Percentiles rank a stretch among this genome's conserved stretches.
Conservation (phyloP, 495 filamentous ascomycete genomes). For the Pseudoneurospora amorphoporcata region DNA sequence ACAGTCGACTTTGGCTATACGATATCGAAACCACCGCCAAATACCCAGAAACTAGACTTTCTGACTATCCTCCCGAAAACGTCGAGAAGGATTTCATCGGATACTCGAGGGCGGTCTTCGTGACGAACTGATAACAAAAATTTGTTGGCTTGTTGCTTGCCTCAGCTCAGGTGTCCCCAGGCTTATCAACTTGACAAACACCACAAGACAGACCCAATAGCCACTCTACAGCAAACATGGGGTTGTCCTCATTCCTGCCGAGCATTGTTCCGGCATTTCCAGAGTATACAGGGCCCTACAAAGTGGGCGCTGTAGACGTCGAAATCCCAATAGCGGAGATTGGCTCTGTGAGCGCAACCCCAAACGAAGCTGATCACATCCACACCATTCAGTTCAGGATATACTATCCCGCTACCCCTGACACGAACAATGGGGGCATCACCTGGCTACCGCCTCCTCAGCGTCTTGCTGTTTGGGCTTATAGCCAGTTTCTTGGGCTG, state of each 20-base stretch:
- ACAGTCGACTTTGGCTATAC: neutral
- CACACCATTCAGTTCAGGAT: slow-evolving; percentile 63
- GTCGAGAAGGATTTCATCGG: neutral
- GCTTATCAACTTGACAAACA: neutral
- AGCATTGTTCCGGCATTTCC: slow-evolving; percentile 51
- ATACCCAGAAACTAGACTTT: neutral
- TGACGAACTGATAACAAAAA: neutral
- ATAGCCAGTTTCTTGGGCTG: slow-evolving; percentile 55
- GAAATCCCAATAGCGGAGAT: slow-evolving; percentile 60
- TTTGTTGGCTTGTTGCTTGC: neutral
- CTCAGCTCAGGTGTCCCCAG: neutral
- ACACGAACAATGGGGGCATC: slow-evolving; percentile 32
- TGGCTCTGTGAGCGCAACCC: slow-evolving; percentile 36
- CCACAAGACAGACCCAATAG: neutral
- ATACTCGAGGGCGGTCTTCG: neutral
- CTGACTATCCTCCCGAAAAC: neutral
- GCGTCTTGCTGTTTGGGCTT: slow-evolving; percentile 53
- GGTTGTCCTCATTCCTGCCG: slow-evolving; percentile 11
- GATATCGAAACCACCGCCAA: neutral
- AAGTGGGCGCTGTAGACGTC: slow-evolving; percentile 63
- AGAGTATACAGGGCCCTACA: slow-evolving; percentile 58
- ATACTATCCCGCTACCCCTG: slow-evolving; percentile 57
- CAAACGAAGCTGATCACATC: slow-evolving; percentile 38
- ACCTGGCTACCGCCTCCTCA: slow-evolving; percentile 69
- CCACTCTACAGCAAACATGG: neutral